Evolutionary conservation across 1,139 yeast species (phyloP), one percentile per base, ranked within the genome.

Genomic region (Candida pseudoviswanathii): DNA sequence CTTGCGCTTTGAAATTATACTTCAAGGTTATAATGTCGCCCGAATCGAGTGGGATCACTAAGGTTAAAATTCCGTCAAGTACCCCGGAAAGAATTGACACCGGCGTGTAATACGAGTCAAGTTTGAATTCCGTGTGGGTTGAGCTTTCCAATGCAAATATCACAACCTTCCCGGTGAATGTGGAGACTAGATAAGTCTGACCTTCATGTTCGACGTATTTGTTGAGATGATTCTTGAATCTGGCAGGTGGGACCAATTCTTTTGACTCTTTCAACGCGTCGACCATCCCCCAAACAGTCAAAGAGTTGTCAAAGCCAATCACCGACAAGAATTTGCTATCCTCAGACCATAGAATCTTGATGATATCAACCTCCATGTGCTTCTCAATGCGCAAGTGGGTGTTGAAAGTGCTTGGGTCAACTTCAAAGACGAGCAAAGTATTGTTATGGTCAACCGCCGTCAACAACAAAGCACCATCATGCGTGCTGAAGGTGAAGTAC

Each of bases 401-500:
- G 1, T 52, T 40, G 24, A 55, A 47, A 16, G 50, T 42, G 3
- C 53, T 44, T 3, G 57, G 63, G 22, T 52, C 53, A 16, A 71
- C 49, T 7, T 54, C 47, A 45, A 62, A 66, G 2, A 69, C 52
- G 16, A 63, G 53, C 10, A 66, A 50, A 0, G 60, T 59, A 32
- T 58, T 47, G 11, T 56, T 53, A 21, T 51, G 54, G 4, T 51
- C 52, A 11, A 56, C 47, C 22, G 55, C 40, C 3, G 53, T 50
- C 29, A 57, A 44, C 26, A 45, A 30, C 8, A 52, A 43, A 5
- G 37, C 24, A 8, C 24, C 36, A 16, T 51, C 52, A 5, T 58
- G 49, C 6, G 46, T 53, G 6, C 59, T 58, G 42, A 75, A 68
- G 22, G 62, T 58, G 50, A 75, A 75, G 41, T 60, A 59, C 41